Conservation (phyloP, 1,284 basidiomycete genomes). For the Agroathelia rolfsii region DNA sequence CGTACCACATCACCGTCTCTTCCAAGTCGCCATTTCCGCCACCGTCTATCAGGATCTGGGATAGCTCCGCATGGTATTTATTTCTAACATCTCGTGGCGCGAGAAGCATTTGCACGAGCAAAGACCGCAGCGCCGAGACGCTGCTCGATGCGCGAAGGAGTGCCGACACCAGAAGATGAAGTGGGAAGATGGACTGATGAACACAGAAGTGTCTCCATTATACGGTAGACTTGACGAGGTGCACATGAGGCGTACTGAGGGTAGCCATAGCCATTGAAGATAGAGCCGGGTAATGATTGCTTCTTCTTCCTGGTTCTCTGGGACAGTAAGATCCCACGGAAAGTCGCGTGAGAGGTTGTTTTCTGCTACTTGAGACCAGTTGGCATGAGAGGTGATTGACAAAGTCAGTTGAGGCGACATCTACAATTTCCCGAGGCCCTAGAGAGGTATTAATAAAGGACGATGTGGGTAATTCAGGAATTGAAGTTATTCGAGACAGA, state of each 20-base stretch:
- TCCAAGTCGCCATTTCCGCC: constrained; percentile 53
- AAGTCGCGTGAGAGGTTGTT: no score
- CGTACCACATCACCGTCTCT: constrained; percentile 66
- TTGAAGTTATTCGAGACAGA: no score
- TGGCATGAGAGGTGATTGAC: no score
- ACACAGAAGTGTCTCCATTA: constrained; percentile 1
- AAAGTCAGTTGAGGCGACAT: no score
- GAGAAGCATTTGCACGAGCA: constrained; percentile 49
- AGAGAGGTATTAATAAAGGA: no score
- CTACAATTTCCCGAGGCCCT: no score
- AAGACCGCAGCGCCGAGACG: constrained; percentile 43
- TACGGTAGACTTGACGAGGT: constrained; percentile 1
- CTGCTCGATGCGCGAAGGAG: constrained; percentile 34
- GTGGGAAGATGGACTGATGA: constrained; percentile 59
- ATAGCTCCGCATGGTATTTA: constrained; percentile 57
- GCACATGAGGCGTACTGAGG: constrained; percentile 35
- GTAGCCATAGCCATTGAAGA: constrained; percentile 68
- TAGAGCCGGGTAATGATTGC: no score
- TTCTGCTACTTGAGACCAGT: no score
- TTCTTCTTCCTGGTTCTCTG: constrained; percentile 20
- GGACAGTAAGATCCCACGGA: no score
- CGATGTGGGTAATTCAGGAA: no score
- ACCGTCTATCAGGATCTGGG: constrained; percentile 44
- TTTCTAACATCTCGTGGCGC: constrained; percentile 41
- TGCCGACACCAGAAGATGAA: constrained; percentile 42